phyloP scores from a whole-genome alignment of 768 basidiomycete genomes.

The Fistulinella prunicolor region DNA sequence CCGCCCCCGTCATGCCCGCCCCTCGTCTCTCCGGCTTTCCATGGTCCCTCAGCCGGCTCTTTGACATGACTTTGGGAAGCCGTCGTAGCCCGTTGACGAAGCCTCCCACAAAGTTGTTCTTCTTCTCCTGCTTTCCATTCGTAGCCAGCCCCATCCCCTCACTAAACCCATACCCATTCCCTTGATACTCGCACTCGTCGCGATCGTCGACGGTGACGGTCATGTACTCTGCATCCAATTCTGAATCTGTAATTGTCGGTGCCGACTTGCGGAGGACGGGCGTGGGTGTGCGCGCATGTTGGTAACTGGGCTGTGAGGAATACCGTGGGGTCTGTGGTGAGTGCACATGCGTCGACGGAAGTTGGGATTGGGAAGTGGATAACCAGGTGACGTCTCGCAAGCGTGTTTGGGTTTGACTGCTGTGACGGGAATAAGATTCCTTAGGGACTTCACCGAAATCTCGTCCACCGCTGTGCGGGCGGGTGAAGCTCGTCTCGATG shows the following conservation, averaged over 20 bases:
- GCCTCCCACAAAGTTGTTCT: conserved; percentile 27
- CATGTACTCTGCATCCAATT: conserved; percentile 34
- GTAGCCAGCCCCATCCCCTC: conserved; percentile 19
- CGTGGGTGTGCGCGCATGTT: conserved; percentile 25
- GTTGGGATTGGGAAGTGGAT: conserved; percentile 26
- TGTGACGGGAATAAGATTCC: conserved; percentile 30
- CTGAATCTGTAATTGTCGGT: conserved; percentile 31
- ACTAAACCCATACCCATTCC: conserved; percentile 24
- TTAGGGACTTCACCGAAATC: conserved; percentile 23
- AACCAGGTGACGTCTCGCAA: conserved; percentile 33
- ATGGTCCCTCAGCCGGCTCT: conserved; percentile 26
- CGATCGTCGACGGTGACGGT: conserved; percentile 28
- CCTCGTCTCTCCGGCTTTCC: conserved; percentile 24
- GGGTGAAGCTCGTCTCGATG: conserved; percentile 30
- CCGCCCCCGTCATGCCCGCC: neutral
- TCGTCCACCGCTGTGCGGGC: conserved; percentile 26
- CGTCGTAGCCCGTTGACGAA: conserved; percentile 31
- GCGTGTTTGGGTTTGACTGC: conserved; percentile 24
- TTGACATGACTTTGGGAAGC: conserved; percentile 35
- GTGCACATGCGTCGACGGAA: conserved; percentile 26
- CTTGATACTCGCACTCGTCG: conserved; percentile 17
- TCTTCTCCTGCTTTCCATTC: conserved; percentile 32
- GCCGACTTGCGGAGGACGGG: conserved; percentile 29
- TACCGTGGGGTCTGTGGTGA: conserved; percentile 30
- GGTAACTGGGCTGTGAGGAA: conserved; percentile 16